Base-by-base conservation (phyloP, 73 alveolate genomes). In the Paramecium biaurelia region DNA sequence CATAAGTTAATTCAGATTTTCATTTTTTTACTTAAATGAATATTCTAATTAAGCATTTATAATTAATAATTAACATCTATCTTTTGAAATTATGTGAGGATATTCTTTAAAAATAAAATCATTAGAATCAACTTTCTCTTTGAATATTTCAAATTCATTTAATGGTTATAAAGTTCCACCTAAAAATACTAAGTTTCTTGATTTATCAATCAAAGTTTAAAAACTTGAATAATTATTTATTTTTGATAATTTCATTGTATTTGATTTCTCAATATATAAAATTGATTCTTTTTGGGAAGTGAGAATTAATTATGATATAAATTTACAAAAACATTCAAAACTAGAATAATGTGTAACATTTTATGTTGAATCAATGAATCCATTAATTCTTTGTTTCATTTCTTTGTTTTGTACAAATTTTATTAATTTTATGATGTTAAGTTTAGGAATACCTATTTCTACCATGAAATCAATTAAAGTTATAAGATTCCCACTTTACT, bases 111-210 rank as follows among this genome's bases (percentile, higher is more conserved):
- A 85, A 37, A 76, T 86, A 37, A 95, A 89, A 57, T 96, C 84
- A 14, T 84, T 79, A 38, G 68, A 74, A 21, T 90, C 86, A 7
- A 96, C 93, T 35, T 79, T 34, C 14, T 93, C 92, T 37, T 88
- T 92, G 26, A 97, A 93, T 89, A 79, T 30, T 82, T 96, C 95
- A 90, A 96, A 97, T 89, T 97, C 99, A 53, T 95, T 93, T 87
- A 95, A 86, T 24, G 99, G 99, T 87, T 96, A 94, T 87, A 97
- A 57, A 12, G 99, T 97, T n/a, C 99, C 99, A 45, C 99, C 98
- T 7, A 94, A 89, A 53, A 97, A 95, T 14, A 97, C 89, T 9
- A 97, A 32, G 20, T 95, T 87, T 47, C 92, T 92, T 59, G 87
- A 95, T 84, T 94, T 92, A 63, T 93, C 94, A 32, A 96, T 43